Base-by-base conservation (phyloP, 441 rosid species). In the Croton laevigatus region DNA sequence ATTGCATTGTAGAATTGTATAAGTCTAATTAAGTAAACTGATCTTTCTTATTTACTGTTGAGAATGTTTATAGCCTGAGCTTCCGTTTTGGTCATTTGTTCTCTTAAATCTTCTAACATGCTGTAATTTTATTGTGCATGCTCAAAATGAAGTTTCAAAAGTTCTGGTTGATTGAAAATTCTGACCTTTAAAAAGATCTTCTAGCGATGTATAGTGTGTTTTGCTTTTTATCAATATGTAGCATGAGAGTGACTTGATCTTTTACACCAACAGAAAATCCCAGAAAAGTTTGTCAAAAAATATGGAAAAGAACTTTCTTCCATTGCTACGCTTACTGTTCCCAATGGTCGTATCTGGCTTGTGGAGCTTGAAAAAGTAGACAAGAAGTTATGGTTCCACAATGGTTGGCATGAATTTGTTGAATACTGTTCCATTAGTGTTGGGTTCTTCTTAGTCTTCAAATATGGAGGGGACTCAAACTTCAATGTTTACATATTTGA, bases 341-440 rank as follows among this genome's bases (percentile, higher is more conserved):
- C 90, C 1, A 68, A 54, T 65, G 84, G 87, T 46, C 78, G 71
- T 32, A 44, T 69, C 7, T 84, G 83, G 82, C 68, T 42, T 13
- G 80, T 81, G 16, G 83, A 76, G 46, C 55, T 84, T 32, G 69
- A 59, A 69, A 76, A 76, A 49, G 65, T 62, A 58, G 59, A 73
- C 55, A 38, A 14, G 23, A 78, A 62, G 48, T 23, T 79, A 22
- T 82, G 86, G 82, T 80, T 84, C 74, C 66, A 73, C 13, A 42
- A 60, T 32, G 85, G 85, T 40, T 81, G 88, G 86, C 75, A 71
- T 40, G 83, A 79, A 59, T 86, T 84, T 51, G n/a, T 71, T 1
- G 72, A 66, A 22, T 69, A 42, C 71, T 76, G 72, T 68, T 74
- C 88, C 22, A 71, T 81, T 54, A 19, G 64, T 44, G 64, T 32